Percentiles rank a stretch among this genome's conserved stretches.
phyloP scores from a whole-genome alignment of 2,329 filamentous ascomycete species.

The Ceratocystis cubensis region DNA sequence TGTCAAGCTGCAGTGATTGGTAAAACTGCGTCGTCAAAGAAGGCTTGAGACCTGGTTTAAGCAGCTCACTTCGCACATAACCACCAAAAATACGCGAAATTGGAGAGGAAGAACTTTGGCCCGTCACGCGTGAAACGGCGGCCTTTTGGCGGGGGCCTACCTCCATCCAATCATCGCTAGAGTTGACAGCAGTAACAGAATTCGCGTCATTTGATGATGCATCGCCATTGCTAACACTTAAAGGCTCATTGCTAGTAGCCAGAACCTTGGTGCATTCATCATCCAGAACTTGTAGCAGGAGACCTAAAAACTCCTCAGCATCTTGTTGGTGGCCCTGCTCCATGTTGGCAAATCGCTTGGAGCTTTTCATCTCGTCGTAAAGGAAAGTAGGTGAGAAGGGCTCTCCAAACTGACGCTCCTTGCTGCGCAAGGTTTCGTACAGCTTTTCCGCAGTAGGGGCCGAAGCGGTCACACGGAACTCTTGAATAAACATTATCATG shows the following conservation, averaged over 20 bases:
- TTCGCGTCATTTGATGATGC: neutral
- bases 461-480: conserved; percentile 79
- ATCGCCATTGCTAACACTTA: conserved; percentile 24
- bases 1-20: conserved; percentile 88
- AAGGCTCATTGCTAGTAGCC: conserved; percentile 34
- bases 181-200: conserved; percentile 23
- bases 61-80: conserved; percentile 76
- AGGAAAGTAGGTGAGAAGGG: conserved; percentile 89
- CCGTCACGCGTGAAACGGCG: conserved; percentile 74
- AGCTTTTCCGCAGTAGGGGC: conserved; percentile 62
- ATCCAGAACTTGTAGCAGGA: conserved; percentile 81
- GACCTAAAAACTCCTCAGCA: conserved; percentile 91
- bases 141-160: conserved; percentile 86
- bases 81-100: conserved; percentile 93
- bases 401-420: conserved; percentile 79
- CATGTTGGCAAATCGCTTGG: conserved; percentile 65
- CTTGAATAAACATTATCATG: conserved; percentile 93
- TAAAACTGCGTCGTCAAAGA: conserved; percentile 91
- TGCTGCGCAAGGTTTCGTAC: conserved; percentile 59
- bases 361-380: conserved; percentile 77
- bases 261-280: conserved; percentile 80
- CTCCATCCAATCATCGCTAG: conserved; percentile 70
- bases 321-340: conserved; percentile 93
- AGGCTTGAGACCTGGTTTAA: conserved; percentile 72
- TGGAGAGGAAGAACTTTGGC: conserved; percentile 61